A percentile compares a stretch with the other conserved stretches of the same genome.
These are phyloP conservation scores for Fraxinus xanthoxyloides DNA, from an alignment of 305 asterid species.

Conservation along the genomic window DNA sequence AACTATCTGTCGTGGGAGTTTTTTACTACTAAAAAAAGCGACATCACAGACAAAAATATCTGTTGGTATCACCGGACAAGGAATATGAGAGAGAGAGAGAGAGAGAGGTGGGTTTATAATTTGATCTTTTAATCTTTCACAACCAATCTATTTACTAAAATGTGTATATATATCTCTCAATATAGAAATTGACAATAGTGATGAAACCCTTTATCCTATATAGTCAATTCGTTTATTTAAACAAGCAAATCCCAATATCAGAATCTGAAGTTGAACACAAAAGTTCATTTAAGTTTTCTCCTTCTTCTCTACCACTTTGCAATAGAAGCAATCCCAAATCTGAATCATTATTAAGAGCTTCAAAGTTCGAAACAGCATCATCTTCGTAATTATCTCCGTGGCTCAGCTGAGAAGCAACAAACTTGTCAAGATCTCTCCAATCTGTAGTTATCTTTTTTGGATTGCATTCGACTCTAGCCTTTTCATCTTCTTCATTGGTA, in stretches of 20 bases:
- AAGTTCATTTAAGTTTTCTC: constrained; percentile 37
- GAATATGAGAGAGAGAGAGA: background rate
- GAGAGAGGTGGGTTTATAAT: background rate
- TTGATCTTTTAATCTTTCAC: background rate
- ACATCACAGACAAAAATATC: too few relatives aligned
- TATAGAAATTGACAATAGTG: background rate
- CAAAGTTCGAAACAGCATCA: constrained; percentile 22
- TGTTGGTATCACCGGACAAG: too few relatives aligned
- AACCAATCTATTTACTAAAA: background rate
- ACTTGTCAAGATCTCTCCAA: constrained; percentile 83
- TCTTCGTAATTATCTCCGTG: constrained; percentile 38
- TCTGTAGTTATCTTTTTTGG: constrained; percentile 48
- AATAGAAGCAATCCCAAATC: constrained; percentile 48
- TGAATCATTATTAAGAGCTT: constrained; percentile 21
- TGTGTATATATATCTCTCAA: background rate
- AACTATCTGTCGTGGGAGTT: too few relatives aligned
- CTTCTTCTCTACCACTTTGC: constrained; percentile 46
- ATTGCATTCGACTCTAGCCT: background rate
- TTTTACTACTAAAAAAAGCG: too few relatives aligned
- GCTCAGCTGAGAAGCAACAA: constrained; percentile 82
- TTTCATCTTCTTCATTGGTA: constrained; percentile 16
- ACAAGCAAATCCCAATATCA: constrained; percentile 63
- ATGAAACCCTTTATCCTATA: background rate
- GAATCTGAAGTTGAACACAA: constrained; percentile 42
- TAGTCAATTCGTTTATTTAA: constrained; percentile 39